These are phyloP conservation scores for Quercus dentata DNA, from an alignment of 306 rosid species.

Conservation along the genomic window DNA sequence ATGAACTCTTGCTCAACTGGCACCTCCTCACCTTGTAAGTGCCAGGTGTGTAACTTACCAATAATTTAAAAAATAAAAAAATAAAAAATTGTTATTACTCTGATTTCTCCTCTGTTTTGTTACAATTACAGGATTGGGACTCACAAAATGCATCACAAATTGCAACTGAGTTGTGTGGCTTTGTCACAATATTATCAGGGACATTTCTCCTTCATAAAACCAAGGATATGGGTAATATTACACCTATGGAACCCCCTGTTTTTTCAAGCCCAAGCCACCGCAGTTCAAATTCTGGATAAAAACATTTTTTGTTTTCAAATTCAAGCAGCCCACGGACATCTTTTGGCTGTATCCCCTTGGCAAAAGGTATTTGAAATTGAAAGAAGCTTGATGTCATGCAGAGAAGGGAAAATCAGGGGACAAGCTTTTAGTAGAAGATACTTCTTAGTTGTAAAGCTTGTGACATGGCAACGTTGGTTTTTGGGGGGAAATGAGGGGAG, in stretches of 20 bases:
- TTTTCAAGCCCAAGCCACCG: slow-evolving; percentile 18
- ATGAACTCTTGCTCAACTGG: too few relatives aligned
- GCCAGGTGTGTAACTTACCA: too few relatives aligned
- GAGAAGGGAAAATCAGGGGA: background rate
- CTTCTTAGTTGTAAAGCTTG: background rate
- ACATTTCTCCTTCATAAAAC: slow-evolving; percentile 92
- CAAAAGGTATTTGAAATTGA: background rate
- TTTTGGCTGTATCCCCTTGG: background rate
- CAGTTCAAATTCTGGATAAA: background rate
- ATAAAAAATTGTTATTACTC: background rate
- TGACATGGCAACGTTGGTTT: background rate
- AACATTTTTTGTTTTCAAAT: background rate
- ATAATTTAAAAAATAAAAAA: too few relatives aligned
- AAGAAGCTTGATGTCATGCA: background rate
- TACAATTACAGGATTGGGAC: slow-evolving; percentile 67
- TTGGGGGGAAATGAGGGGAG: background rate
- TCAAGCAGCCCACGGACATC: background rate
- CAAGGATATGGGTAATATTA: slow-evolving; percentile 64
- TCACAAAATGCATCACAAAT: slow-evolving; percentile 65
- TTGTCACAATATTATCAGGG: slow-evolving; percentile 81
- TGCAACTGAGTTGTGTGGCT: slow-evolving; percentile 75
- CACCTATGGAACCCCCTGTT: slow-evolving; percentile 27
- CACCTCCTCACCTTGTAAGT: too few relatives aligned
- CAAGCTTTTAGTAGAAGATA: background rate
- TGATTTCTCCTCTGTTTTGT: background rate